Evolutionary conservation across 352 stramenopile species (phyloP).

Genomic region (Phytopythium vexans): DNA sequence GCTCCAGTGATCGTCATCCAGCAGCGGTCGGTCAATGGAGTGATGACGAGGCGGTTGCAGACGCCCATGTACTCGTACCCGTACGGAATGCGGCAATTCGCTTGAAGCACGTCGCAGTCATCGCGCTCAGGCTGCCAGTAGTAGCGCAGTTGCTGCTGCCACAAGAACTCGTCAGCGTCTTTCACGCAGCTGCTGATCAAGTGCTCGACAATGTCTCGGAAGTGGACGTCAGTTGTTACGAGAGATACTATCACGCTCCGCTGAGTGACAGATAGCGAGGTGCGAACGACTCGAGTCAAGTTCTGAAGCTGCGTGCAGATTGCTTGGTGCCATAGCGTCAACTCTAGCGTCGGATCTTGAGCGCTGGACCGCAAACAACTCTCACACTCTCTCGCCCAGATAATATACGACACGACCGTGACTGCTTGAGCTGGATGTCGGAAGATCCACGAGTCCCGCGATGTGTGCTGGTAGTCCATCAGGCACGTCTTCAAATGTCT

Average conservation of each 20-base stretch:
- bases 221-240: slow-evolving; percentile 77
- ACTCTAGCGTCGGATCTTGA: slow-evolving; percentile 45
- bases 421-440: slow-evolving; percentile 89
- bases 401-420: slow-evolving; percentile 88
- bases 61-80: slow-evolving; percentile 93
- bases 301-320: slow-evolving; percentile 67
- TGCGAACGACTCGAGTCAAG: slow-evolving; percentile 61
- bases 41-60: slow-evolving; percentile 90
- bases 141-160: slow-evolving; percentile 77
- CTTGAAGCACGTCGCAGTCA: slow-evolving; percentile 56
- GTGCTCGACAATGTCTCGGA: slow-evolving; percentile 70
- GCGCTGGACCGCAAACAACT: slow-evolving; percentile 50
- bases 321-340: slow-evolving; percentile 62
- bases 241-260: slow-evolving; percentile 61
- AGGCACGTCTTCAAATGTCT: slow-evolving; percentile 73
- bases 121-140: slow-evolving; percentile 64
- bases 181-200: slow-evolving; percentile 49
- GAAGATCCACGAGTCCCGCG: slow-evolving; percentile 81
- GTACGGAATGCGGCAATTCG: slow-evolving; percentile 74
- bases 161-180: slow-evolving; percentile 59
- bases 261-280: slow-evolving; percentile 50
- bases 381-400: slow-evolving; percentile 73
- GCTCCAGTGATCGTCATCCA: slow-evolving; percentile 93
- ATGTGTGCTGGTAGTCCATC: slow-evolving; percentile 84
- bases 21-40: slow-evolving; percentile 90